phyloP scores from a whole-genome alignment of 2,329 filamentous ascomycete species.

The Neoascochyta sp. region DNA sequence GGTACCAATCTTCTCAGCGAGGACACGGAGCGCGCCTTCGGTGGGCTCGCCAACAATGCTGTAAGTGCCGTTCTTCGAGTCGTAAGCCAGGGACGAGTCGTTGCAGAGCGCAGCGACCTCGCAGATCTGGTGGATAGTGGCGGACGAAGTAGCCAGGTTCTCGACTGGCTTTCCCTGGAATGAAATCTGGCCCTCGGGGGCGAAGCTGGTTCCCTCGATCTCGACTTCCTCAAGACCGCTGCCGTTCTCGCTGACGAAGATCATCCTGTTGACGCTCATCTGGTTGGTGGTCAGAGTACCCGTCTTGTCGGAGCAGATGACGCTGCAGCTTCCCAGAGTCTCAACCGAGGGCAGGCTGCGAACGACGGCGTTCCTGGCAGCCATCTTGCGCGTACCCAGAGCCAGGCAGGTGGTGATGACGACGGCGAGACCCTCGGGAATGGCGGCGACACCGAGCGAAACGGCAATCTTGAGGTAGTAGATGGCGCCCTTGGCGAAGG shows the following conservation, averaged over 20 bases:
- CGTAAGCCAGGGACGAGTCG: constrained; percentile 77
- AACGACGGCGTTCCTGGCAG: constrained; percentile 95
- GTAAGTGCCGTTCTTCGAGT: constrained; percentile 69
- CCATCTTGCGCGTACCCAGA: constrained; percentile 96
- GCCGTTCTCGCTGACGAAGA: constrained; percentile 73
- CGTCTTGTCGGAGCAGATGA: constrained; percentile 99
- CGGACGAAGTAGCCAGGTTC: constrained; percentile 66
- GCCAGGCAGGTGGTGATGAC: constrained; percentile 99
- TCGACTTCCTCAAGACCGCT: constrained; percentile 77
- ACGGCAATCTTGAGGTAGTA: constrained; percentile 99
- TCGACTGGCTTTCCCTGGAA: constrained; percentile 64
- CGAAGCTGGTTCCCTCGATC: constrained; percentile 89
- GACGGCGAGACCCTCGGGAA: constrained; percentile 93
- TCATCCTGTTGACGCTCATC: constrained; percentile 95
- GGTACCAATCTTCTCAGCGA: constrained; percentile 93
- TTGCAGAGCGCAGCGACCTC: constrained; percentile 77
- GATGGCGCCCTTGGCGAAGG: constrained; percentile 94
- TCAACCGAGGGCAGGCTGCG: constrained; percentile 95
- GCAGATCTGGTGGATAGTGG: constrained; percentile 74
- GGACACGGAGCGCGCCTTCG: constrained; percentile 83
- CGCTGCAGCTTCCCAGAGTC: constrained; percentile 96
- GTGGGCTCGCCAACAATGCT: constrained; percentile 90
- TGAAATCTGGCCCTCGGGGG: constrained; percentile 72
- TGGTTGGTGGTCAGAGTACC: constrained; percentile 97
- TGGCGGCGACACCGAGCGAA: constrained; percentile 94